Percentiles rank a stretch among this genome's conserved stretches.
phyloP scores from a whole-genome alignment of 257 asterid genomes.

The Ballota nigra region DNA sequence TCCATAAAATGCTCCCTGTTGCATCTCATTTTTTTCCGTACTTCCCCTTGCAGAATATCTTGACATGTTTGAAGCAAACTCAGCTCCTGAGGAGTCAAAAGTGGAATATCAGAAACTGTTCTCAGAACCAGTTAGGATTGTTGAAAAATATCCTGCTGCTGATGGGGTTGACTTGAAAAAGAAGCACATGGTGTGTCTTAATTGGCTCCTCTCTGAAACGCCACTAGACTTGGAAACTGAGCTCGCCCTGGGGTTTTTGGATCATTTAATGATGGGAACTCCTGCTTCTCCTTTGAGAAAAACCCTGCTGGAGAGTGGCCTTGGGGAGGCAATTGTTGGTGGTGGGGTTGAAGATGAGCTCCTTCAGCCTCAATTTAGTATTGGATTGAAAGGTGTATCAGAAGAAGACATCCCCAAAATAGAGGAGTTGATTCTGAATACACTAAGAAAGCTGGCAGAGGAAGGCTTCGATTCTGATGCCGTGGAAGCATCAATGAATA shows the following conservation, averaged over 20 bases:
- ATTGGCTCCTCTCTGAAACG: conserved; percentile 87
- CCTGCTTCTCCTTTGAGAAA: conserved; percentile 99
- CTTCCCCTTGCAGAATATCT: conserved; percentile 65
- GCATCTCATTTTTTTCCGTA: conserved; percentile 10
- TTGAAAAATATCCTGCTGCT: conserved; percentile 90
- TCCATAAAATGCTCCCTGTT: conserved; percentile 9
- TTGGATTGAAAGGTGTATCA: conserved; percentile 93
- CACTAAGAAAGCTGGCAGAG: conserved; percentile 65
- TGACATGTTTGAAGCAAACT: conserved; percentile 82
- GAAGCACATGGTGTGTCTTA: conserved; percentile 96
- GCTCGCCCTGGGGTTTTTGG: conserved; percentile 82
- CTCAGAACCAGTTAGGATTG: conserved; percentile 66
- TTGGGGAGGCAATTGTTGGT: conserved; percentile 96
- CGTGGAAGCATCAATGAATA: conserved; percentile 97
- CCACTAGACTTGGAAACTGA: conserved; percentile 96
- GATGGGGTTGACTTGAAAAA: conserved; percentile 85
- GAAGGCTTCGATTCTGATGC: conserved; percentile 94
- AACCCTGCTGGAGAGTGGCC: conserved; percentile 88
- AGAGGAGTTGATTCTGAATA: conserved; percentile 66
- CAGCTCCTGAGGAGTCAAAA: conserved; percentile 79
- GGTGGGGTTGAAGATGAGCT: conserved; percentile 98
- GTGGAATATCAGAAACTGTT: conserved; percentile 76
- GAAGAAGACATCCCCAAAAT: conserved; percentile 74
- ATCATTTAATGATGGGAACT: conserved; percentile 91
- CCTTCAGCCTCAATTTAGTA: conserved; percentile 95